Evolutionary conservation across 805 yeast species (phyloP).

Genomic region (Metschnikowia vanudenii): DNA sequence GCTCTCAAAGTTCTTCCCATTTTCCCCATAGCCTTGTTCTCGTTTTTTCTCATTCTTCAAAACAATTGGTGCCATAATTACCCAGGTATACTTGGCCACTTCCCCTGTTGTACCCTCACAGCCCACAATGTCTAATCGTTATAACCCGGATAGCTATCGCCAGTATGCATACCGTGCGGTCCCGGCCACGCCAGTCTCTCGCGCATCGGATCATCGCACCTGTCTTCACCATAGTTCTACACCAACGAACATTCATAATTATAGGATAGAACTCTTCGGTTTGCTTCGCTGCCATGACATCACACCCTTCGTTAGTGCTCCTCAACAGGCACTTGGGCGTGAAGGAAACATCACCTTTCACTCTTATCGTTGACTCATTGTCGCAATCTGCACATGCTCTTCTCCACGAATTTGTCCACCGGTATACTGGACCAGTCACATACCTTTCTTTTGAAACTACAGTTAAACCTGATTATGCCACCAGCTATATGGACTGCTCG

Average conservation of each 20-base stretch:
- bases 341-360: conserved; percentile 73
- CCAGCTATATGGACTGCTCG: conserved; percentile 48
- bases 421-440: conserved; percentile 40
- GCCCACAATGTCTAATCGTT: too few species aligned
- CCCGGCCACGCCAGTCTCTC: neutral
- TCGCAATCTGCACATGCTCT: conserved; percentile 63
- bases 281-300: conserved; percentile 23
- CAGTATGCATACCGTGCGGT: too few species aligned
- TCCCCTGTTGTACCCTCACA: too few species aligned
- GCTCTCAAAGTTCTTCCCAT: too few species aligned
- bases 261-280: too few species aligned
- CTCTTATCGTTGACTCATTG: conserved; percentile 67
- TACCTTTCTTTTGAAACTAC: conserved; percentile 71
- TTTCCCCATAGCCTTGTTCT: too few species aligned
- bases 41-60: too few species aligned
- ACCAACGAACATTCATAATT: too few species aligned
- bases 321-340: conserved; percentile 64
- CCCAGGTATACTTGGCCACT: too few species aligned
- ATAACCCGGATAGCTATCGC: too few species aligned
- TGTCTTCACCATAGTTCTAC: neutral
- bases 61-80: too few species aligned
- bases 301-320: conserved; percentile 46
- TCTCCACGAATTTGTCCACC: conserved; percentile 55
- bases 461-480: conserved; percentile 49
- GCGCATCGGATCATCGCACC: conserved; percentile 9